Conservation (phyloP, 306 rosid genomes). For the Cicer yamashitae region DNA sequence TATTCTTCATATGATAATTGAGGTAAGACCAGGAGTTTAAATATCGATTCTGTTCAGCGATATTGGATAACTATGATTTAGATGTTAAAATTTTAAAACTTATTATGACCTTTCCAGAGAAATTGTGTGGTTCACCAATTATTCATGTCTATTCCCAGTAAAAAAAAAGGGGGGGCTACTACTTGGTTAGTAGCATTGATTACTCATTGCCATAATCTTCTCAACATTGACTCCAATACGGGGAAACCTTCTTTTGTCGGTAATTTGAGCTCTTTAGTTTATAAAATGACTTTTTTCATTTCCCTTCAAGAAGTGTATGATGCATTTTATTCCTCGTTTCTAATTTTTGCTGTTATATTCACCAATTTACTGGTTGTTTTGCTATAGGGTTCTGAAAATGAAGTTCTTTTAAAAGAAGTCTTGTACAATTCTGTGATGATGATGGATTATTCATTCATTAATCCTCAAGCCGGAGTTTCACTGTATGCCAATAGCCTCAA, state of each 20-base stretch:
- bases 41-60: constrained; percentile 15
- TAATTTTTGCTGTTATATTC: constrained; percentile 20
- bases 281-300: constrained; percentile 23
- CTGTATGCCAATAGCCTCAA: constrained; percentile 53
- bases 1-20: constrained; percentile 33
- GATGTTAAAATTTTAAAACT: constrained; percentile 35
- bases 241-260: constrained; percentile 35
- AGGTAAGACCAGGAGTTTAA: constrained; percentile 32
- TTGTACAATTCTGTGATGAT: constrained; percentile 58
- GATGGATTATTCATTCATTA: constrained; percentile 61
- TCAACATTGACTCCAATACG: constrained; percentile 29
- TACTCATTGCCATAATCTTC: constrained; percentile 28
- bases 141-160: constrained; percentile 35
- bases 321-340: not conserved
- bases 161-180: constrained; percentile 33
- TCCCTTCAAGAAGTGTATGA: constrained; percentile 27
- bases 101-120: constrained; percentile 29
- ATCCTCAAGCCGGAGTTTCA: constrained; percentile 51
- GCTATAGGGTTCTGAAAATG: constrained; percentile 63
- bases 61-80: constrained; percentile 32
- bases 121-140: constrained; percentile 32
- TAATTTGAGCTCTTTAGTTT: constrained; percentile 39
- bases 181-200: constrained; percentile 42
- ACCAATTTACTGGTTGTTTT: constrained; percentile 41
- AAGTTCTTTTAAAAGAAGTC: constrained; percentile 59